Percentiles rank a stretch among this genome's conserved stretches.
These are phyloP conservation scores for Maudiozyma bulderi DNA, from an alignment of 805 yeast genomes.

Conservation along the genomic window DNA sequence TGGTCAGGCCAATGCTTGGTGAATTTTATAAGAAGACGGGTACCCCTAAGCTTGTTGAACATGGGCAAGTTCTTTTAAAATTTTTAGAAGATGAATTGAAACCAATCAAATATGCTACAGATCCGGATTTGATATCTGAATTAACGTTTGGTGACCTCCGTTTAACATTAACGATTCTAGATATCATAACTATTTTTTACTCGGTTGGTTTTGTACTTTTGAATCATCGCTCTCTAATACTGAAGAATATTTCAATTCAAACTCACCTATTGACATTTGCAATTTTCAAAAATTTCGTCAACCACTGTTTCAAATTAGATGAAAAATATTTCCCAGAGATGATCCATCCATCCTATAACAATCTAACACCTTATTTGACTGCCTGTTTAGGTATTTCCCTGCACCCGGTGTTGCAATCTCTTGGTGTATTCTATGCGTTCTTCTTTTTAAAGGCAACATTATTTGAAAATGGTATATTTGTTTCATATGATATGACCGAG, in stretches of 20 bases:
- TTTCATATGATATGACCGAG: slow-evolving; percentile 1
- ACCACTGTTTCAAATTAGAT: slow-evolving; percentile 11
- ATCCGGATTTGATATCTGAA: slow-evolving; percentile 2
- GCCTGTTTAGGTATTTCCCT: neutral
- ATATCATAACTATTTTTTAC: slow-evolving; percentile 6
- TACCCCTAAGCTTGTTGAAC: slow-evolving; percentile 8
- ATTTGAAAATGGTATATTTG: slow-evolving; percentile 7
- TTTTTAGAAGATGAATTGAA: slow-evolving; percentile 9
- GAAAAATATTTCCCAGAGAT: slow-evolving; percentile 11
- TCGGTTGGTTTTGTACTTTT: slow-evolving; percentile 11
- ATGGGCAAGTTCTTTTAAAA: neutral
- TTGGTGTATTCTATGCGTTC: slow-evolving; percentile 6
- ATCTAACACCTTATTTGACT: slow-evolving; percentile 17
- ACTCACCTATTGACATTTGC: slow-evolving; percentile 11
- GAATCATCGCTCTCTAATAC: slow-evolving; percentile 5
- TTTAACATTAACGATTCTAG: neutral
- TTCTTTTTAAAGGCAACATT: slow-evolving; percentile 5
- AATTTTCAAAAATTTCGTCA: slow-evolving; percentile 7
- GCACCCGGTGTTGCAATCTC: neutral
- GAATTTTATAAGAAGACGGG: slow-evolving; percentile 5
- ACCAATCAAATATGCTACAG: slow-evolving; percentile 9
- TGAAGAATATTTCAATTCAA: slow-evolving; percentile 8
- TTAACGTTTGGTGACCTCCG: slow-evolving; percentile 1
- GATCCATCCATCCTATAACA: slow-evolving; percentile 1
- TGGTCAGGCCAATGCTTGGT: slow-evolving; percentile 13